Evolutionary conservation across 441 rosid species (phyloP).

Genomic region (Adansonia gregorii): DNA sequence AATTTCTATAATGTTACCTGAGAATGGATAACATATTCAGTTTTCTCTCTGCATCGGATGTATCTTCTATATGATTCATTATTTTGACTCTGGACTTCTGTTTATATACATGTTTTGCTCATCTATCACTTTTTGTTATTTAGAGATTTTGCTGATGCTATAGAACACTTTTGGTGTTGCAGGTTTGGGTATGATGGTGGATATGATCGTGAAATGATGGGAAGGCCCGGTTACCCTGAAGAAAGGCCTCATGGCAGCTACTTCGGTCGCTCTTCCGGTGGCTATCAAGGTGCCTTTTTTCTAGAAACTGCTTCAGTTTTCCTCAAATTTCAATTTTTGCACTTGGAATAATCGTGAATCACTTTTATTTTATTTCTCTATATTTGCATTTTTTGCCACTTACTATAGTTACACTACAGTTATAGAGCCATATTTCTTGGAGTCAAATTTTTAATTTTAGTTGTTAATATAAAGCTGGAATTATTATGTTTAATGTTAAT

Average conservation of each 20-base stretch:
- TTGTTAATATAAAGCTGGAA: background rate
- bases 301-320: constrained; percentile 33
- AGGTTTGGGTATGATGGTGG: constrained; percentile 90
- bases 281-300: constrained; percentile 44
- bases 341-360: background rate
- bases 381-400: background rate
- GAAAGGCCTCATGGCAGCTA: constrained; percentile 77
- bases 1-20: background rate
- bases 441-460: background rate
- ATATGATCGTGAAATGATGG: constrained; percentile 85
- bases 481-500: constrained; percentile 8
- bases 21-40: background rate
- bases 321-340: background rate
- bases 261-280: constrained; percentile 64
- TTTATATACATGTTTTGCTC: background rate
- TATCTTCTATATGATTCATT: constrained; percentile 5
- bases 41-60: background rate
- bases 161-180: constrained; percentile 24
- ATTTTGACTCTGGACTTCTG: background rate
- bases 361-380: background rate
- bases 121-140: background rate
- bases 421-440: background rate
- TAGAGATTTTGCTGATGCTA: constrained; percentile 1
- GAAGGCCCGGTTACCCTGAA: constrained; percentile 75
- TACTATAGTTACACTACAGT: background rate